phyloP scores from a whole-genome alignment of 495 filamentous ascomycete species.

The Neurospora sp. region DNA sequence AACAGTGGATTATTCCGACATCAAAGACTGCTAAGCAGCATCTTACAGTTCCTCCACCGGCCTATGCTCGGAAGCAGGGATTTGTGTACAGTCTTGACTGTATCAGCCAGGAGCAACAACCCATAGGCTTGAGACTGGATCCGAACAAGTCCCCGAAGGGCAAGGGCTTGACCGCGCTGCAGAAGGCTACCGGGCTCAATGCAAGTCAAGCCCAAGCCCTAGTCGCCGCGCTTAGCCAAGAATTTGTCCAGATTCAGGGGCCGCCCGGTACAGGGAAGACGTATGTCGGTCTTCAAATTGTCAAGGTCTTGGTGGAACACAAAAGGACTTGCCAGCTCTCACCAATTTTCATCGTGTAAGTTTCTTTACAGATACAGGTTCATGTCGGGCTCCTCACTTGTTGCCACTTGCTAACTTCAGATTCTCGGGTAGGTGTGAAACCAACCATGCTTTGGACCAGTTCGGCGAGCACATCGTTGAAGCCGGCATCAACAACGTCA shows the following conservation, averaged over 20 bases:
- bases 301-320: slow-evolving; percentile 55
- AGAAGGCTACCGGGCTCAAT: slow-evolving; percentile 5
- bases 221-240: slow-evolving; percentile 42
- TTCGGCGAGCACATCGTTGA: slow-evolving; percentile 54
- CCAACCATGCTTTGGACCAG: slow-evolving; percentile 69
- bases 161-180: background rate
- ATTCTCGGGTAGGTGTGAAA: slow-evolving; percentile 38
- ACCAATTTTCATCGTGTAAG: slow-evolving; percentile 46
- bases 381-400: no score
- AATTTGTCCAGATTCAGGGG: slow-evolving; percentile 62
- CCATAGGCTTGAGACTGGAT: background rate
- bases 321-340: slow-evolving; percentile 39
- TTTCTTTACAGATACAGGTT: no score
- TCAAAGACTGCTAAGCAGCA: background rate
- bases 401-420: no score
- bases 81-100: slow-evolving; percentile 46
- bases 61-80: slow-evolving; percentile 37
- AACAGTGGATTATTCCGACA: slow-evolving; percentile 36
- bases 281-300: slow-evolving; percentile 44
- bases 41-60: slow-evolving; percentile 31
- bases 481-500: slow-evolving; percentile 45
- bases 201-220: slow-evolving; percentile 31
- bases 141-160: background rate
- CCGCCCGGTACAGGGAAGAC: slow-evolving; percentile 76
- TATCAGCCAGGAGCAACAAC: slow-evolving; percentile 20